Conservation (phyloP, 1,139 yeast genomes). For the Saccharomyces hybrid region DNA sequence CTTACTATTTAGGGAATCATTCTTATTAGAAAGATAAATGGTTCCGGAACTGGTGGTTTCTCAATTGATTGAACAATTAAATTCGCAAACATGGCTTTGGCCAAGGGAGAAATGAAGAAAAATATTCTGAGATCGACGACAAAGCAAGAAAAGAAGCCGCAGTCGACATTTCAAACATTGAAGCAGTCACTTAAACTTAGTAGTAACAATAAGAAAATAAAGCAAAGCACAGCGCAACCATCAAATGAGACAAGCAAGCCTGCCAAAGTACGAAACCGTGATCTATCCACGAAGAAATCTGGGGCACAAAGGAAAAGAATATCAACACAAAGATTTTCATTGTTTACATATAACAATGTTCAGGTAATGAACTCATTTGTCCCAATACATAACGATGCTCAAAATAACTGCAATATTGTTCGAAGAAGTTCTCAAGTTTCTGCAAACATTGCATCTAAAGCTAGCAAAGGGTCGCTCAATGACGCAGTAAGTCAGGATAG, state of each 20-base stretch:
- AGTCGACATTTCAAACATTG: constrained; percentile 8
- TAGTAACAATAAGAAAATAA: neutral
- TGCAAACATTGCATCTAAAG: constrained; percentile 7
- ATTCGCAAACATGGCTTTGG: neutral
- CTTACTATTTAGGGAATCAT: too few species aligned
- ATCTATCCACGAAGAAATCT: constrained; percentile 3
- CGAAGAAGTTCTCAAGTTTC: constrained; percentile 12
- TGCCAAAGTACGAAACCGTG: neutral
- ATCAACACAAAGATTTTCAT: constrained; percentile 28
- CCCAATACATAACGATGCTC: neutral
- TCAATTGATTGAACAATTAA: neutral
- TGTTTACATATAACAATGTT: constrained; percentile 24
- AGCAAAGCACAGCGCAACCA: neutral
- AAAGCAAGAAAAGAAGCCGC: constrained; percentile 4
- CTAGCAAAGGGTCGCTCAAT: neutral
- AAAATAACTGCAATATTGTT: neutral
- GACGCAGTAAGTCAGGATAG: constrained; percentile 7
- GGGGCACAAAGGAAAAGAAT: constrained; percentile 16
- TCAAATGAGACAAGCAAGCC: neutral
- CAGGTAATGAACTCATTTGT: constrained; percentile 17
- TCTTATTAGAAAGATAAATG: neutral
- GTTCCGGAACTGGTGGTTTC: neutral
- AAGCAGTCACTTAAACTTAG: constrained; percentile 5
- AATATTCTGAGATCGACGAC: neutral
- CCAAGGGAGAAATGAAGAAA: neutral